A percentile compares a stretch with the other conserved stretches of the same genome.
phyloP scores from a whole-genome alignment of 2,329 filamentous ascomycete genomes.

The Pyrenophora teres region DNA sequence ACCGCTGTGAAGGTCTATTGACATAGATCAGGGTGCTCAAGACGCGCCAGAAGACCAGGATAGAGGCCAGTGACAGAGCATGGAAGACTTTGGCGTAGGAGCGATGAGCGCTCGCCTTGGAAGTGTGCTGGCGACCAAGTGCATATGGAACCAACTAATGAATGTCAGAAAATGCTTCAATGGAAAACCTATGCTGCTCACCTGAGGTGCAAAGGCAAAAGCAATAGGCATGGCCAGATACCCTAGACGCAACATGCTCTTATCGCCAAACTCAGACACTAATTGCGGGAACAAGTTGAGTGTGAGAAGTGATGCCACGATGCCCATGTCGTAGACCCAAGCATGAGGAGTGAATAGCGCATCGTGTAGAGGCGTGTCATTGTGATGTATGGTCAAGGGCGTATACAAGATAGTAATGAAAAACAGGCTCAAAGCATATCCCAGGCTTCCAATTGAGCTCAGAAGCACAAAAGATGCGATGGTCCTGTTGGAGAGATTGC shows the following conservation, averaged over 20 bases:
- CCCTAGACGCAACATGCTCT: conserved; percentile 30
- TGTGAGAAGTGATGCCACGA: conserved; percentile 54
- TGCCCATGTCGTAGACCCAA: conserved; percentile 46
- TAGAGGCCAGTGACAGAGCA: conserved; percentile 52
- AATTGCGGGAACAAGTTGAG: conserved; percentile 48
- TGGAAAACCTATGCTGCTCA: conserved; percentile 7
- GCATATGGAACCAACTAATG: conserved; percentile 50
- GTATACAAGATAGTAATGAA: conserved; percentile 63
- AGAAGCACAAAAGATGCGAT: conserved; percentile 63
- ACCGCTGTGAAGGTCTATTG: conserved; percentile 55
- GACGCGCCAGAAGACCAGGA: conserved; percentile 54
- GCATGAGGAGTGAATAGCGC: conserved; percentile 43
- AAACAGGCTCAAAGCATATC: conserved; percentile 67
- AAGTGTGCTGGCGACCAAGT: conserved; percentile 55
- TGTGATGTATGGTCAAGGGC: conserved; percentile 53
- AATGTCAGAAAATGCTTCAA: conserved; percentile 12
- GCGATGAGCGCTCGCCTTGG: conserved; percentile 48
- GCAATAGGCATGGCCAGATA: conserved; percentile 41
- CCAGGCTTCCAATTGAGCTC: conserved; percentile 64
- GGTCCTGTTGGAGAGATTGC: conserved; percentile 56
- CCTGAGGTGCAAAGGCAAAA: conserved; percentile 44
- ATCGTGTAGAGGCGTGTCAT: conserved; percentile 34
- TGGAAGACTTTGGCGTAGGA: conserved; percentile 56
- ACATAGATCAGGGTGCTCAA: conserved; percentile 52
- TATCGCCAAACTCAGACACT: conserved; percentile 26